These are phyloP conservation scores for Aspergillus steynii DNA, from an alignment of 495 filamentous ascomycete species.

Conservation along the genomic window DNA sequence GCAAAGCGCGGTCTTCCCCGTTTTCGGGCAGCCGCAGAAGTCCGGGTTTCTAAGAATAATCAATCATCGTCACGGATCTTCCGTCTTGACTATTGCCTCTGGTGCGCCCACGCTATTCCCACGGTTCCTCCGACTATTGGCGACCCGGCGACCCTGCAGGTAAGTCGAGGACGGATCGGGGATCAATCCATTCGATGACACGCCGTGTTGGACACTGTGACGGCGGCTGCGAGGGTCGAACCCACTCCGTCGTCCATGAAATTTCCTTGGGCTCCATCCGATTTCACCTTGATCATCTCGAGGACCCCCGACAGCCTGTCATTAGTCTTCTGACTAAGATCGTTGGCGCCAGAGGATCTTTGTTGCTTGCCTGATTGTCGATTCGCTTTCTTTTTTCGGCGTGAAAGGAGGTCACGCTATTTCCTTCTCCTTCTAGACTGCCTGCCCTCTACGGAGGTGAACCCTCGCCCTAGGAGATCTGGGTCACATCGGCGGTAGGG, in stretches of 20 bases:
- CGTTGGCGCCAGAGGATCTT: neutral
- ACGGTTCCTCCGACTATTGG: neutral
- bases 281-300: slow-evolving; percentile 8
- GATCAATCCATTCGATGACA: neutral
- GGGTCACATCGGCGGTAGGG: neutral
- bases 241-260: slow-evolving; percentile 4
- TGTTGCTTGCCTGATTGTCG: neutral
- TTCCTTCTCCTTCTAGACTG: neutral
- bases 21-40: neutral
- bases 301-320: neutral
- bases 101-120: neutral
- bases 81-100: neutral
- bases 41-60: neutral
- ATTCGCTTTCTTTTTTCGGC: neutral
- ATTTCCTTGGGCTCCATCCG: slow-evolving; percentile 3
- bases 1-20: neutral
- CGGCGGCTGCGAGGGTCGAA: slow-evolving; percentile 1
- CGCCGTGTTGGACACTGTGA: slow-evolving; percentile 8
- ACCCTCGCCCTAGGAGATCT: neutral
- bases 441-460: no score
- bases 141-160: neutral
- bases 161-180: no score
- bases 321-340: neutral
- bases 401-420: neutral
- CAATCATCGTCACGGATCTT: neutral